Percentiles rank a stretch among this genome's conserved stretches.
These are phyloP conservation scores for Spongiforma sp. DNA, from an alignment of 1,284 basidiomycete species.

Conservation along the genomic window DNA sequence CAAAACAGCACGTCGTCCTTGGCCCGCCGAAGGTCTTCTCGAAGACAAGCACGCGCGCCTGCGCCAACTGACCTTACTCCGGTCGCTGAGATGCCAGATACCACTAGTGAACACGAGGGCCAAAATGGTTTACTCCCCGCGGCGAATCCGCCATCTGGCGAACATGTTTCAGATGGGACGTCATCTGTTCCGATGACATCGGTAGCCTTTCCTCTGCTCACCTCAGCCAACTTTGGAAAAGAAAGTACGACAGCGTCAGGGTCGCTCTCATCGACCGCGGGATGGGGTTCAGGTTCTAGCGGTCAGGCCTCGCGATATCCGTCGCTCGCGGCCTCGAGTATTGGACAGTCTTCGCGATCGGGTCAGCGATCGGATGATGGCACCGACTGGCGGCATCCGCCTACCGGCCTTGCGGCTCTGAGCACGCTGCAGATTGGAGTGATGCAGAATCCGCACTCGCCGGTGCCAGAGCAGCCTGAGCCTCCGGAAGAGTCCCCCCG, in stretches of 20 bases:
- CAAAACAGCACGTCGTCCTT: not conserved
- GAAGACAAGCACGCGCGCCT: constrained; percentile 7
- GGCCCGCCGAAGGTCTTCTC: constrained; percentile 16
- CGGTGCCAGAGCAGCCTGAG: constrained; percentile 18
- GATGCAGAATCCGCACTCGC: constrained; percentile 31
- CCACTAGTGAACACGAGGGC: not conserved
- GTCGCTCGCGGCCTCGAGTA: constrained; percentile 31
- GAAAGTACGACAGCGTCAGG: constrained; percentile 6
- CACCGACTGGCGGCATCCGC: constrained; percentile 32
- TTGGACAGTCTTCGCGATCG: constrained; percentile 13
- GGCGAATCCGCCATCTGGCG: constrained; percentile 17
- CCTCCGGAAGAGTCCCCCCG: not conserved
- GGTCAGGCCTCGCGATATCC: constrained; percentile 34
- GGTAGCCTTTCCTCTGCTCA: constrained; percentile 26
- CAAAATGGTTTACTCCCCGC: not conserved
- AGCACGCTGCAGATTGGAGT: constrained; percentile 12
- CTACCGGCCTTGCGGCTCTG: constrained; percentile 30
- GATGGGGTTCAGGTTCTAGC: constrained; percentile 6
- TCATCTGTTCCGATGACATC: constrained; percentile 12
- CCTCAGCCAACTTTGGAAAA: constrained; percentile 35
- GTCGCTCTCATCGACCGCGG: constrained; percentile 23
- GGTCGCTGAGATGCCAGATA: constrained; percentile 28
- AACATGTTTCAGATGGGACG: constrained; percentile 17
- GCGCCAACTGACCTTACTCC: constrained; percentile 10
- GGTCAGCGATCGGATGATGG: constrained; percentile 16